Percentiles rank a stretch among this genome's conserved stretches.
Evolutionary conservation across 179 eudicot species (phyloP).

Genomic region (Carnegiea gigantea): DNA sequence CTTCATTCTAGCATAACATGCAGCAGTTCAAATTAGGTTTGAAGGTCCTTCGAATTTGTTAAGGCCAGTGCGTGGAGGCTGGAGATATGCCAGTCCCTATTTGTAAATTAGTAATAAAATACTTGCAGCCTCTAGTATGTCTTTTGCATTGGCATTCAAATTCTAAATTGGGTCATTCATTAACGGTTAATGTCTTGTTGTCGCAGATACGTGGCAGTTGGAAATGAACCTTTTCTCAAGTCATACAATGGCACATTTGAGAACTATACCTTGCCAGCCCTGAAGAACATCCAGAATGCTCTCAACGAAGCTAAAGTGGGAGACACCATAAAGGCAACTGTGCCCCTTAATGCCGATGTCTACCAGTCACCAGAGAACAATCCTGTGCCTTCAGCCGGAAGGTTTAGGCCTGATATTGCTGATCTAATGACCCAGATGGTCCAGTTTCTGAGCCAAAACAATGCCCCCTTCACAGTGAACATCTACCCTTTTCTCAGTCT

Average conservation of each 20-base stretch:
- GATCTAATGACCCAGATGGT: constrained; percentile 63
- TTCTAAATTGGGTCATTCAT: not conserved
- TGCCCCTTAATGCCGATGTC: constrained; percentile 74
- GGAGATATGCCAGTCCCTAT: no score
- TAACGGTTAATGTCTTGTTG: no score
- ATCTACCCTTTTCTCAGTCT: constrained; percentile 83
- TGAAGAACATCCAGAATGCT: constrained; percentile 74
- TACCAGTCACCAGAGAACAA: constrained; percentile 55
- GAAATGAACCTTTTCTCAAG: constrained; percentile 79
- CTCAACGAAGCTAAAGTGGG: constrained; percentile 61
- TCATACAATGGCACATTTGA: constrained; percentile 63
- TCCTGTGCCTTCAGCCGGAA: constrained; percentile 71
- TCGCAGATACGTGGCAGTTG: constrained; percentile 84
- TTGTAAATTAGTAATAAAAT: no score
- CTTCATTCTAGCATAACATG: not conserved
- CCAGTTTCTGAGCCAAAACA: constrained; percentile 50
- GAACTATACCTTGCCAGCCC: constrained; percentile 56
- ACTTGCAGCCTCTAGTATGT: not conserved
- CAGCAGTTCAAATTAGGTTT: not conserved
- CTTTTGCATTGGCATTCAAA: not conserved
- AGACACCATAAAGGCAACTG: constrained; percentile 42
- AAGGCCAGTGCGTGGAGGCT: no score
- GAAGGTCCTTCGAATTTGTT: no score
- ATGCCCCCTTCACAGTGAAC: constrained; percentile 72
- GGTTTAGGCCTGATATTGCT: constrained; percentile 58